A percentile compares a stretch with the other conserved stretches of the same genome.
These are phyloP conservation scores for Pleurotus salmoneostramineus DNA, from an alignment of 768 basidiomycete species.

Conservation along the genomic window DNA sequence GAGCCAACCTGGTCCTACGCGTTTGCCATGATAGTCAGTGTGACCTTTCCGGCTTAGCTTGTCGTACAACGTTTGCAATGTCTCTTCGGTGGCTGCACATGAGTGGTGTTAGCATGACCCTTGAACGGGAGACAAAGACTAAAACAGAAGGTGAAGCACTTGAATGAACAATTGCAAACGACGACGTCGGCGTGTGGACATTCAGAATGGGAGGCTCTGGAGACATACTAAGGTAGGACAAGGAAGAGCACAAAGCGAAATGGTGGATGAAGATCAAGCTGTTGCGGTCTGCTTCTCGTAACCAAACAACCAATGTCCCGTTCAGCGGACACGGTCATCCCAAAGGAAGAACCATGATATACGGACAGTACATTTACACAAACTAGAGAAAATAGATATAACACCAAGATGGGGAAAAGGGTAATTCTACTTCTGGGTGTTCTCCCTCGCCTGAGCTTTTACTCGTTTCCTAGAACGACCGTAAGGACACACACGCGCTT, in stretches of 20 bases:
- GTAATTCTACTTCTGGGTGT: constrained; percentile 69
- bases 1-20: constrained; percentile 75
- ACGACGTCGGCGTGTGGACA: constrained; percentile 73
- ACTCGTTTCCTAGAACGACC: constrained; percentile 61
- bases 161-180: constrained; percentile 74
- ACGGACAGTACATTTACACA: not conserved
- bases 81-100: constrained; percentile 63
- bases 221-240: constrained; percentile 17
- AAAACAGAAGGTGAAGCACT: constrained; percentile 37
- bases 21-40: constrained; percentile 52
- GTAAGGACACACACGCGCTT: not conserved
- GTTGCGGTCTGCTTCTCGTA: no score
- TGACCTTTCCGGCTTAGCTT: constrained; percentile 67
- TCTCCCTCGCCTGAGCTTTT: constrained; percentile 83
- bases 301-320: no score
- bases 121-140: constrained; percentile 8
- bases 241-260: no score
- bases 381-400: constrained; percentile 1
- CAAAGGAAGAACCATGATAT: no score
- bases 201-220: constrained; percentile 49
- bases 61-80: constrained; percentile 58
- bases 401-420: not conserved
- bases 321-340: no score
- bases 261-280: no score
- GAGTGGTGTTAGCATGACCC: not conserved